Conservation (phyloP, 2,329 filamentous ascomycete genomes). For the Venturia pyrina region DNA sequence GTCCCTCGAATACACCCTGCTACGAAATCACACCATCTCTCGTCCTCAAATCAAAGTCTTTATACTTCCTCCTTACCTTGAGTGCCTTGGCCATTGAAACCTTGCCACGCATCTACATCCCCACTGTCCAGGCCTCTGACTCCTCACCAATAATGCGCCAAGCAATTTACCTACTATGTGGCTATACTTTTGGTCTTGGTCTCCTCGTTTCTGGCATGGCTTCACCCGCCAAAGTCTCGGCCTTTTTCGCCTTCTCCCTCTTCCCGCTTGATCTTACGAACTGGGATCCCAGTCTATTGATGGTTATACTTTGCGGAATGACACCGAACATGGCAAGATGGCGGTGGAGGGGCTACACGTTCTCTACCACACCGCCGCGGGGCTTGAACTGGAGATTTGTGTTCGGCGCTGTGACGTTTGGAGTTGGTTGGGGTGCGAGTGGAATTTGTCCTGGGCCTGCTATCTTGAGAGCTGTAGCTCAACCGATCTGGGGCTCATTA, state of each 20-base stretch:
- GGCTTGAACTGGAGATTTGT: constrained; percentile 39
- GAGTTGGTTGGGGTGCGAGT: constrained; percentile 40
- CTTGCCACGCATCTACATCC: neutral
- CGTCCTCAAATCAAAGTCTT: neutral
- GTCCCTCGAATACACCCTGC: constrained; percentile 31
- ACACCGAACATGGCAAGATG: constrained; percentile 34
- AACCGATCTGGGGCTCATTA: constrained; percentile 38
- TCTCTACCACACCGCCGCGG: too few relatives aligned
- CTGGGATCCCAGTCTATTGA: constrained; percentile 41
- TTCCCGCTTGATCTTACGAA: constrained; percentile 16
- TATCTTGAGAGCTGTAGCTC: constrained; percentile 34
- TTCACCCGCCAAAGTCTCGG: constrained; percentile 38
- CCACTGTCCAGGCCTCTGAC: neutral
- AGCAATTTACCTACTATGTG: constrained; percentile 20
- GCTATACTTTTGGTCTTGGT: constrained; percentile 41
- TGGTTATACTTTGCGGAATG: constrained; percentile 41
- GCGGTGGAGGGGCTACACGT: constrained; percentile 7
- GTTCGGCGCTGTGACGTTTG: constrained; percentile 37
- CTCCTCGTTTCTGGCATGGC: constrained; percentile 44
- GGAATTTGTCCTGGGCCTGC: constrained; percentile 45
- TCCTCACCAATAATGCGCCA: constrained; percentile 27
- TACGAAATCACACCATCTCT: constrained; percentile 26
- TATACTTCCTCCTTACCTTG: neutral
- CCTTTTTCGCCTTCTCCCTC: constrained; percentile 36
- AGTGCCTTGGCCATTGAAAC: neutral